Conservation (phyloP, 1,284 basidiomycete genomes). For the Tilletia walkeri region DNA sequence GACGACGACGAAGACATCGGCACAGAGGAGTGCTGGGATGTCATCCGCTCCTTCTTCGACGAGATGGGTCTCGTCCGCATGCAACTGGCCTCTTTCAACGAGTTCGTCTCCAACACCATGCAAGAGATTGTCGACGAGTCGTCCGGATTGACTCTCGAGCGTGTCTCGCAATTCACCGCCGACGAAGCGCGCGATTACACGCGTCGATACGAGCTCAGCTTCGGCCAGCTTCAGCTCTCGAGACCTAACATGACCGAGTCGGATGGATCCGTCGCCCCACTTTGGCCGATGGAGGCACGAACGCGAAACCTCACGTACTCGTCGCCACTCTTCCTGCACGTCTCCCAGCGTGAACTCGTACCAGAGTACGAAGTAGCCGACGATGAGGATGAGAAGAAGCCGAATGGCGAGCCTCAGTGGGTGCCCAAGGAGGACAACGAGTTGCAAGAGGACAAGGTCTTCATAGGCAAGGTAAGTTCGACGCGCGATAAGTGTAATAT, state of each 20-base stretch:
- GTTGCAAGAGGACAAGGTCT: constrained; percentile 71
- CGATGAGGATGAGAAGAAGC: constrained; percentile 60
- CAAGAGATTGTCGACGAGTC: constrained; percentile 98
- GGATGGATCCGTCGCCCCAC: constrained; percentile 86
- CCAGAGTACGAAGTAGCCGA: constrained; percentile 70
- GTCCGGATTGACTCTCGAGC: constrained; percentile 87
- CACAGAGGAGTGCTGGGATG: constrained; percentile 55
- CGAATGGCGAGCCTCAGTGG: constrained; percentile 67
- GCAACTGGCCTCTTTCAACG: constrained; percentile 97
- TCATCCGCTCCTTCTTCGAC: constrained; percentile 90
- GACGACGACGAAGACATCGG: constrained; percentile 48
- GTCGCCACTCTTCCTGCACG: constrained; percentile 92
- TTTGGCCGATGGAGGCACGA: constrained; percentile 97
- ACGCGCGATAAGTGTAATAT: background rate
- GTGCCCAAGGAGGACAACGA: constrained; percentile 59
- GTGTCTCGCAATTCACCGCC: constrained; percentile 84
- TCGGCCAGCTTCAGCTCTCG: constrained; percentile 95
- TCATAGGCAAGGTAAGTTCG: constrained; percentile 81
- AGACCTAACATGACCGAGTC: constrained; percentile 91
- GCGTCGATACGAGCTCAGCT: constrained; percentile 93
- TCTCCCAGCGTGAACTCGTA: constrained; percentile 79
- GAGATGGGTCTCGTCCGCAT: constrained; percentile 96
- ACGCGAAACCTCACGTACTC: constrained; percentile 93
- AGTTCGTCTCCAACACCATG: constrained; percentile 99
- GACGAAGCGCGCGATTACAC: constrained; percentile 58